Percentiles rank a stretch among this genome's conserved stretches.
These are phyloP conservation scores for Eucalyptus camaldulensis DNA, from an alignment of 345 rosid genomes.

Conservation along the genomic window DNA sequence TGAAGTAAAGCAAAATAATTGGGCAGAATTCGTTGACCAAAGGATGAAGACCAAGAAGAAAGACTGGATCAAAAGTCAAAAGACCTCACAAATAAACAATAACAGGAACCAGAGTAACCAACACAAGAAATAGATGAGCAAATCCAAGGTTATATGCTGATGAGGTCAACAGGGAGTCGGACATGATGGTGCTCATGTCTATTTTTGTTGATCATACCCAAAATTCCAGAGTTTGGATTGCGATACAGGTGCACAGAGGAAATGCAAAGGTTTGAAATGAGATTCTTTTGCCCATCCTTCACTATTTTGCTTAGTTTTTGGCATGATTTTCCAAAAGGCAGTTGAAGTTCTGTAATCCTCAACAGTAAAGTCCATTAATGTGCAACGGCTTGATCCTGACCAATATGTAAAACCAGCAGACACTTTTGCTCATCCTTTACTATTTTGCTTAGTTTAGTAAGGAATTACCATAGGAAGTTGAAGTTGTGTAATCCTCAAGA, in stretches of 20 bases:
- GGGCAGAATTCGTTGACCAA: background rate
- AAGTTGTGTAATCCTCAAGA: background rate
- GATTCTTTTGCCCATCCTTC: background rate
- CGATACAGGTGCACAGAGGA: background rate
- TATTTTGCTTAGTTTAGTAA: background rate
- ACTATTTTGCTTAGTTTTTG: background rate
- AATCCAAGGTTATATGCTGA: background rate
- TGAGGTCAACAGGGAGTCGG: background rate
- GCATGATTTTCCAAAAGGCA: background rate
- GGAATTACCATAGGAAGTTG: background rate
- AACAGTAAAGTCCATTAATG: background rate
- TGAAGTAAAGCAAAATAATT: background rate
- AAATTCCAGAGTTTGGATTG: background rate
- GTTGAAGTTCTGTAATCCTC: background rate
- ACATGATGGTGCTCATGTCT: background rate
- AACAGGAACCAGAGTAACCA: background rate
- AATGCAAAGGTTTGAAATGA: background rate
- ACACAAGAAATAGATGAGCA: background rate
- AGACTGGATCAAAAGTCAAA: background rate
- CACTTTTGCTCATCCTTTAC: background rate
- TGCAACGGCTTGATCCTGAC: background rate
- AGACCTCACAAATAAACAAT: background rate
- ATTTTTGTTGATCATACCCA: background rate
- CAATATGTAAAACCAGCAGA: background rate
- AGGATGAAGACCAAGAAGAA: background rate